Conservation (phyloP, 148 eudicot species). For the Rhododendron griersonianum region DNA sequence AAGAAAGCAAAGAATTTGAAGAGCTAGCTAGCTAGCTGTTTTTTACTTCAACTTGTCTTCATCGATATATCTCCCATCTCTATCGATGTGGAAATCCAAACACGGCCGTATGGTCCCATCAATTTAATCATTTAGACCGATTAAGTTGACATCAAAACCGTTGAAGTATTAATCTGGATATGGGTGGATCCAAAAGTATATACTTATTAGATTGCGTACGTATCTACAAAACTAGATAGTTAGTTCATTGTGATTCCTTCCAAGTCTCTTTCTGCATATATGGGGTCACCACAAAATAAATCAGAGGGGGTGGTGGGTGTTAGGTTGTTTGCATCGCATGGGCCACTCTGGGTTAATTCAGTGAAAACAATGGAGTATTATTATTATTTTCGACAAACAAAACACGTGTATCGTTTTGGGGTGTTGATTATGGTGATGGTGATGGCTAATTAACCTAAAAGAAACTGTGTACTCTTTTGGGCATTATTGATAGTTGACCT, state of each 20-base stretch:
- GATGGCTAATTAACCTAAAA: no score
- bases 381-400: no score
- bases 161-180: neutral
- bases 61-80: neutral
- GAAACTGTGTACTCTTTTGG: no score
- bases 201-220: neutral
- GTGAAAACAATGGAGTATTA: no score
- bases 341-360: no score
- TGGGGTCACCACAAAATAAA: neutral
- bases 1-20: neutral
- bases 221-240: neutral
- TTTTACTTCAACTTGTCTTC: neutral
- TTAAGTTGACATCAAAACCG: neutral
- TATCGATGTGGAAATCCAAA: neutral
- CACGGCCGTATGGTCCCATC: neutral
- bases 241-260: neutral
- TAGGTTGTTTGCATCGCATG: no score
- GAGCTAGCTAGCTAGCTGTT: no score
- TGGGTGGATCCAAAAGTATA: neutral
- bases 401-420: no score
- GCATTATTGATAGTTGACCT: no score
- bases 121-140: neutral
- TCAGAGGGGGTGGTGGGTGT: no score
- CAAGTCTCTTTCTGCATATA: neutral
- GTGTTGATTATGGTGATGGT: no score